Conservation (phyloP, 345 rosid genomes). For the Sonneratia alba region DNA sequence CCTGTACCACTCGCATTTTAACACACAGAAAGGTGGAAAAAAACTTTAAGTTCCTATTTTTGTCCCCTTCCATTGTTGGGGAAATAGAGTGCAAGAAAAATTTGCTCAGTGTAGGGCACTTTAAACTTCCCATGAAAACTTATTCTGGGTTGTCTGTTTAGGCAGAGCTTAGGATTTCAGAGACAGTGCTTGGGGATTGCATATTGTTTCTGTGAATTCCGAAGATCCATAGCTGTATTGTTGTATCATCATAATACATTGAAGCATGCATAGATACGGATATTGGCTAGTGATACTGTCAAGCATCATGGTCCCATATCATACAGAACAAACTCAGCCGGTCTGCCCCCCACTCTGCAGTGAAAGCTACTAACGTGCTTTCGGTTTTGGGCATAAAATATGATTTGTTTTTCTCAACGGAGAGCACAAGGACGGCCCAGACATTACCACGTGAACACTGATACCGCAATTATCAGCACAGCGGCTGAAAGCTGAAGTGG, state of each 20-base stretch:
- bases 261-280: not conserved
- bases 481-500: not conserved
- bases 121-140: slow-evolving; percentile 49
- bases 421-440: too few relatives aligned
- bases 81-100: slow-evolving; percentile 16
- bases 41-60: slow-evolving; percentile 10
- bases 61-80: slow-evolving; percentile 11
- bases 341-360: too few relatives aligned
- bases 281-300: not conserved
- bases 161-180: slow-evolving; percentile 47
- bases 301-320: not conserved
- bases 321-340: not conserved
- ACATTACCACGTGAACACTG: too few relatives aligned
- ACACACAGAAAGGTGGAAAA: not conserved
- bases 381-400: too few relatives aligned
- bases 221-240: slow-evolving; percentile 54
- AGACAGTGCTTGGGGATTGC: slow-evolving; percentile 56
- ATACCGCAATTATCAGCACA: not conserved
- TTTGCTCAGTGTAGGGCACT: slow-evolving; percentile 46
- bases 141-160: slow-evolving; percentile 30
- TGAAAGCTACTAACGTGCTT: too few relatives aligned
- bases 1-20: slow-evolving; percentile 24
- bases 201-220: slow-evolving; percentile 76
- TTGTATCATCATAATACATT: slow-evolving; percentile 15
- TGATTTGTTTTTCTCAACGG: too few relatives aligned